Conservation (phyloP, 768 basidiomycete genomes). For the Symmetrospora coprosmae region DNA sequence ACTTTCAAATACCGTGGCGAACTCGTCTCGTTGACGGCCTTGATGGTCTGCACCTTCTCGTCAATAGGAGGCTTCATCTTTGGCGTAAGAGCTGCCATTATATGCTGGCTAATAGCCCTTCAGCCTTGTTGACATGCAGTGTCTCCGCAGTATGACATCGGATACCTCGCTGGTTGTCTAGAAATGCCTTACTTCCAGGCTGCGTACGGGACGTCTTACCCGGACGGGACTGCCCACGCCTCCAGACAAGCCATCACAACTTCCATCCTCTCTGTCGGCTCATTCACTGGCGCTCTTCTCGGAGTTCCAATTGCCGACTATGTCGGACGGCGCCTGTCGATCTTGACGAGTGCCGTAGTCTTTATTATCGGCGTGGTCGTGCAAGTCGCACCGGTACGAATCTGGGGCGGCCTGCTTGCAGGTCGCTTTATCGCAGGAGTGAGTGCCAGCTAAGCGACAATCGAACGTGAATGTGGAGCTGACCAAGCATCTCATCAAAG, state of each 20-base stretch:
- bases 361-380: conserved; percentile 21
- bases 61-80: conserved; percentile 21
- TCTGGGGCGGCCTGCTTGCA: conserved; percentile 19
- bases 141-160: conserved; percentile 18
- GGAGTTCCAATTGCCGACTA: conserved; percentile 17
- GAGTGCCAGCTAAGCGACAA: not conserved
- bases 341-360: not conserved
- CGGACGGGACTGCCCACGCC: conserved; percentile 2
- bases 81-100: not conserved
- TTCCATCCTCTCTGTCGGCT: conserved; percentile 15
- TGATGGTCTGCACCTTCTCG: conserved; percentile 7
- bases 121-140: not conserved
- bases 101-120: not conserved
- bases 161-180: conserved; percentile 21
- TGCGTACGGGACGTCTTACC: not conserved
- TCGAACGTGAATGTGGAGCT: too few relatives aligned
- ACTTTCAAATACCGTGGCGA: conserved; percentile 17
- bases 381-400: conserved; percentile 15
- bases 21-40: conserved; percentile 9
- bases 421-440: conserved; percentile 22
- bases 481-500: not conserved
- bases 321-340: conserved; percentile 12
- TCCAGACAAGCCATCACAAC: conserved; percentile 19
- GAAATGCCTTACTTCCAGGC: conserved; percentile 19
- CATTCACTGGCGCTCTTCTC: conserved; percentile 18